These are phyloP conservation scores for Fusarium brachygibbosum DNA, from an alignment of 2,329 filamentous ascomycete genomes.

Conservation along the genomic window DNA sequence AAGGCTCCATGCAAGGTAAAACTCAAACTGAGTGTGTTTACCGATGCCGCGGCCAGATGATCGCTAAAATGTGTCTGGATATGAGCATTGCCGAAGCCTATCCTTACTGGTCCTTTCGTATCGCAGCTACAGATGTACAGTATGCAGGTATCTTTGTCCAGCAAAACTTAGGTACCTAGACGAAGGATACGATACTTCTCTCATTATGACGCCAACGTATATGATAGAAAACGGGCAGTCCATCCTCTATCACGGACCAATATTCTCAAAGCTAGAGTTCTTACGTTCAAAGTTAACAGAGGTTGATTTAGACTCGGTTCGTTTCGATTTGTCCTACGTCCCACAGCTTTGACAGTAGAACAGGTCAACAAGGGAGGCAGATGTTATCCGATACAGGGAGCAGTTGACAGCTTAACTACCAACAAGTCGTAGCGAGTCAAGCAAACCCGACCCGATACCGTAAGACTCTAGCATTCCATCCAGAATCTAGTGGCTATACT, in stretches of 20 bases:
- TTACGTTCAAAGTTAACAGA: neutral
- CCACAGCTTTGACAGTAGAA: constrained; percentile 3
- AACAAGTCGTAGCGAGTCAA: neutral
- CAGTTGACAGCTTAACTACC: neutral
- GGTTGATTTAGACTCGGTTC: constrained; percentile 31
- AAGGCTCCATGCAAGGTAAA: constrained; percentile 21
- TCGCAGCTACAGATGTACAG: neutral
- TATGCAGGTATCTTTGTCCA: neutral
- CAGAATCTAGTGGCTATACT: too few relatives aligned
- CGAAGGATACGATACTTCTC: neutral
- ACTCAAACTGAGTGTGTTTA: constrained; percentile 1
- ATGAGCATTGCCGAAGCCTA: neutral
- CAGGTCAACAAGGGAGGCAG: neutral
- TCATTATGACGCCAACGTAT: neutral
- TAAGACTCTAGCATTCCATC: neutral
- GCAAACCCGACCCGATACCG: neutral
- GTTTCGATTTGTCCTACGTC: constrained; percentile 9
- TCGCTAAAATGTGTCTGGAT: neutral
- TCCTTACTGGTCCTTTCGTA: neutral
- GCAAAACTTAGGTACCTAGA: neutral
- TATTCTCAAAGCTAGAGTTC: neutral
- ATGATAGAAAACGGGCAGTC: neutral
- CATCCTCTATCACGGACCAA: neutral
- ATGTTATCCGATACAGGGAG: neutral
- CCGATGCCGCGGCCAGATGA: constrained; percentile 20